Evolutionary conservation across 1,284 basidiomycete species (phyloP).

Genomic region (Malassezia furfur): DNA sequence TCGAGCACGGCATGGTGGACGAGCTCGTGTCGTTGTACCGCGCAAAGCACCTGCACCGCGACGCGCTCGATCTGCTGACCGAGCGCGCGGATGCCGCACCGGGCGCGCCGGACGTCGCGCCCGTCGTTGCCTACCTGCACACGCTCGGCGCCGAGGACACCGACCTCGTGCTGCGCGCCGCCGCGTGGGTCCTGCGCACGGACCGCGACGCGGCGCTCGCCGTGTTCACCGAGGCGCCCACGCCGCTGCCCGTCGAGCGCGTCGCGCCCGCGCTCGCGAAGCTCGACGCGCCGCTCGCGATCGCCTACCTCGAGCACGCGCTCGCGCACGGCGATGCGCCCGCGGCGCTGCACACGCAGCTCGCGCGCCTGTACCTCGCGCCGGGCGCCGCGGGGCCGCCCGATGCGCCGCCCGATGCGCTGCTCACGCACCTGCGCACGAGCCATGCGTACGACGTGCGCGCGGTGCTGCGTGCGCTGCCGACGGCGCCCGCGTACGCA

Average conservation of each 20-base stretch:
- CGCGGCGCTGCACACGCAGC: constrained; percentile 69
- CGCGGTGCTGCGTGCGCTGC: constrained; percentile 64
- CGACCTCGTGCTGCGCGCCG: constrained; percentile 48
- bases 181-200: constrained; percentile 73
- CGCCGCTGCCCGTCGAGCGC: constrained; percentile 52
- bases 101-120: constrained; percentile 65
- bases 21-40: constrained; percentile 87
- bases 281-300: constrained; percentile 57
- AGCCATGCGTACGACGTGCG: constrained; percentile 68
- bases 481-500: constrained; percentile 18
- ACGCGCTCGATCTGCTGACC: constrained; percentile 76
- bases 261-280: constrained; percentile 56
- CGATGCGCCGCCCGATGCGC: constrained; percentile 54
- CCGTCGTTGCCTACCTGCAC: constrained; percentile 81
- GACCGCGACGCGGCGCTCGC: constrained; percentile 66
- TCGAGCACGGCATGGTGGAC: constrained; percentile 72
- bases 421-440: constrained; percentile 66
- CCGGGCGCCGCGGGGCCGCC: constrained; percentile 50
- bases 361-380: constrained; percentile 73
- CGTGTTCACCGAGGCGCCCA: constrained; percentile 78
- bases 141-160: constrained; percentile 57
- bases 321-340: constrained; percentile 66
- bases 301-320: constrained; percentile 76
- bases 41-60: constrained; percentile 86
- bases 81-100: constrained; percentile 59